Percentiles rank a stretch among this genome's conserved stretches.
Evolutionary conservation across 805 yeast species (phyloP).

Genomic region (Hemisphaericaspora nanyangensis): DNA sequence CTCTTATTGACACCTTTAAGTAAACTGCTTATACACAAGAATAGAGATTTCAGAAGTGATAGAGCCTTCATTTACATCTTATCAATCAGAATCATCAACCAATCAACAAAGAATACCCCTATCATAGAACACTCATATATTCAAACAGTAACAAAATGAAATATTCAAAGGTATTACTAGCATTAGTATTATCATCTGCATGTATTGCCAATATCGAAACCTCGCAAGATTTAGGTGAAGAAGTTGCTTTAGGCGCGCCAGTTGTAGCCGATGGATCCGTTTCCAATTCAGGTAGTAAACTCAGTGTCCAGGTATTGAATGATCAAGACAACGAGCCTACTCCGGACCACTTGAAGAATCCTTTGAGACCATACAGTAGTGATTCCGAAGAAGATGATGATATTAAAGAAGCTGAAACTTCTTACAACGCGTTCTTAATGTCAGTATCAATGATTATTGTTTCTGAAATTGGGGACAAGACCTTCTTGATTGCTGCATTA

Average conservation of each 20-base stretch:
- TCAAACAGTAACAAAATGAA: too few species aligned
- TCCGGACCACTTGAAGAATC: slow-evolving; percentile 16
- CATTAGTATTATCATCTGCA: slow-evolving; percentile 2
- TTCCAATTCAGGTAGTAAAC: slow-evolving; percentile 6
- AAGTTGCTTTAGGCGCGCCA: slow-evolving; percentile 2
- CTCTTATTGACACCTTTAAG: too few species aligned
- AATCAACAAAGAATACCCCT: too few species aligned
- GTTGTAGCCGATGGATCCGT: not conserved
- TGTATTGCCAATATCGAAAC: slow-evolving; percentile 1
- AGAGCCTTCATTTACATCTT: too few species aligned
- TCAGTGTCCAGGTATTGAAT: slow-evolving; percentile 18
- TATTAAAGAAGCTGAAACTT: slow-evolving; percentile 7
- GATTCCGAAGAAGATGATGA: not conserved
- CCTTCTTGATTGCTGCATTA: slow-evolving; percentile 92
- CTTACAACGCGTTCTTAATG: slow-evolving; percentile 62
- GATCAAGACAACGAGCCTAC: slow-evolving; percentile 29
- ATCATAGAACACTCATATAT: too few species aligned
- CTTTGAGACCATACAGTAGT: slow-evolving; percentile 15
- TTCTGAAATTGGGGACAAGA: slow-evolving; percentile 97
- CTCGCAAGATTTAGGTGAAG: slow-evolving; percentile 1
- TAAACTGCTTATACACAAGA: too few species aligned
- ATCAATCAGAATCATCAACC: too few species aligned
- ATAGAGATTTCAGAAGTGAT: too few species aligned
- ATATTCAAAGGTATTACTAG: not conserved
- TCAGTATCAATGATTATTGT: slow-evolving; percentile 87